Evolutionary conservation across 257 asterid genomes (phyloP), one percentile per base, ranked within the genome.

Genomic region (Apocynum venetum): DNA sequence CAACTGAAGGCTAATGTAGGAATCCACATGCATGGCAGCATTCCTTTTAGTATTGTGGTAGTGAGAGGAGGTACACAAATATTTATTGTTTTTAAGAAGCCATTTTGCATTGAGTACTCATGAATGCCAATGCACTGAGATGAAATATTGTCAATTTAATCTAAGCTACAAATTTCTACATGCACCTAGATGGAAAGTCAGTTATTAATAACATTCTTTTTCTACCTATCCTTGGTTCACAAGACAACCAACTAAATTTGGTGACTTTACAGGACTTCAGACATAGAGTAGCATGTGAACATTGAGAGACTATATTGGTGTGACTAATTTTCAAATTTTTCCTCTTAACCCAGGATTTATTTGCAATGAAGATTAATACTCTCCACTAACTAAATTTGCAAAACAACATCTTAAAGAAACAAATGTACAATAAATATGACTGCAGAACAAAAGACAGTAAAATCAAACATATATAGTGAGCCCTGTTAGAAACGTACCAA

Each of bases 401-500:
- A 41, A 14, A 5, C 51, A 19, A 44, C 52, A 41, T 67, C 17
- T 72, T 19, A 53, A 52, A 53, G 48, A 52, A 72, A 52, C 65
- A 52, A 51, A 72, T 15, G 52, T 41, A 80, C 1, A 72, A 8
- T 13, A 53, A 55, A 61, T 67, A 40, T 43, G 11, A 68, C 53
- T 64, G 57, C 56, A 36, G 74, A 57, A 71, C 7, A 15, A 20
- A 66, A 66, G 51, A 40, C 2, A 7, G 5, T 6, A 1, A 15
- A 40, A 66, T 66, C 31, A 15, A 38, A 66, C 4, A 40, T 15
- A 66, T 1, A 66, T 48, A 9, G 44, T 4, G 38, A 8, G n/a
- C 8, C 31, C 15, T 15, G 52, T 7, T 55, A 73, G 66, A 66
- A 85, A 82, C 85, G 64, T 84, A 95, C 98, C 92, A 95, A 77